Evolutionary conservation across 1,284 basidiomycete genomes (phyloP), one percentile per base, ranked within the genome.

Genomic region (Apiotrichum brassicae): DNA sequence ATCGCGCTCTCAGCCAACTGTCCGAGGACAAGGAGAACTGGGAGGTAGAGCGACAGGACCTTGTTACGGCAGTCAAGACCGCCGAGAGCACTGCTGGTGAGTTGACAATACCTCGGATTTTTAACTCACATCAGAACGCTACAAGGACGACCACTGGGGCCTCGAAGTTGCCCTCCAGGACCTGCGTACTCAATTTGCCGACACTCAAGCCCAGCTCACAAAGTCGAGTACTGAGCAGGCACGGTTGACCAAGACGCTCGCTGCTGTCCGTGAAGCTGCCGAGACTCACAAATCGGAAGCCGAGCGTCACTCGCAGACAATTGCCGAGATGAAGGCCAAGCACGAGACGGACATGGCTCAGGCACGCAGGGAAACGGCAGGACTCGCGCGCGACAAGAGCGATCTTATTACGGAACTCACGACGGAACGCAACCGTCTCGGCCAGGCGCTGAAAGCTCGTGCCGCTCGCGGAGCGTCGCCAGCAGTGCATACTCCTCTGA

Each of bases 71-170:
- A 18, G 78, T 91, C 7, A 78, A 82, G 51, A 77, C 83, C 36
- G 84, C 90, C 61, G 87, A 93, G 72, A 79, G 83, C 66, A 85
- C 77, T 55, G 79, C 85, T 48, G 88, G 87, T 85, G 62, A 51
- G 81, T 74, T 9, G 28, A 14, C 9, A 30, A 9, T 9, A 14
- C 9, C 14, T 30, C 14, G 8, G 28, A 9, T 30, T 30, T 9
- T 30, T n/a, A n/a, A 14, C 28, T 30, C 8, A 30, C 28, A 14
- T 36, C 57, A 73, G 77, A 79, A 45, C 88, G 89, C 53, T 93
- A 84, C 81, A 93, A 92, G 76, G 91, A 97, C 72, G 91, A 94
- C 75, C 97, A 95, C 71, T 97, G 94, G 94, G 93, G 97, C 67
- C 84, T 97, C 57, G 92, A 97, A 76, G 88, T 97, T 41, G 81